These are phyloP conservation scores for Cyclostephanos tholiformis DNA, from an alignment of 108 stramenopile species.

Conservation along the genomic window DNA sequence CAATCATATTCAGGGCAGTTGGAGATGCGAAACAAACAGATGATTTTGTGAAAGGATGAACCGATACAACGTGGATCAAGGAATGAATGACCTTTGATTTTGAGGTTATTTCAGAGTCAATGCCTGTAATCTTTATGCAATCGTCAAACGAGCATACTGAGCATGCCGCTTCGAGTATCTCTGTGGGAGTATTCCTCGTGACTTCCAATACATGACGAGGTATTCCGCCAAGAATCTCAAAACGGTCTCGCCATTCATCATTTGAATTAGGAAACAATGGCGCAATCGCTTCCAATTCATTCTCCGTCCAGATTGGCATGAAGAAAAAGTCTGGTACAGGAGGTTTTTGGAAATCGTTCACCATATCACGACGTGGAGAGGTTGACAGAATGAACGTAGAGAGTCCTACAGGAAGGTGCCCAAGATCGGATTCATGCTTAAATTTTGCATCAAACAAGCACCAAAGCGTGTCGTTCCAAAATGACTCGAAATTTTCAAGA, in stretches of 20 bases:
- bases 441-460: too few relatives aligned
- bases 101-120: neutral
- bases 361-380: conserved; percentile 19
- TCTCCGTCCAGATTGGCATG: too few relatives aligned
- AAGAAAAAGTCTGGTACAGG: neutral
- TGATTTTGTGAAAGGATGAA: too few relatives aligned
- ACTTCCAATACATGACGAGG: conserved; percentile 12
- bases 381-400: conserved; percentile 15
- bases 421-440: too few relatives aligned
- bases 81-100: too few relatives aligned
- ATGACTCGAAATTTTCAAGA: too few relatives aligned
- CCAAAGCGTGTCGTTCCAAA: too few relatives aligned
- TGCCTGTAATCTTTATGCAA: neutral
- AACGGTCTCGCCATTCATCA: conserved; percentile 16
- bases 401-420: neutral
- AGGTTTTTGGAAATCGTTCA: conserved; percentile 25
- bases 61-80: too few relatives aligned
- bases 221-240: too few relatives aligned
- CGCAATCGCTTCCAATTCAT: conserved; percentile 18
- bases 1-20: conserved; percentile 9
- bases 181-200: conserved; percentile 3
- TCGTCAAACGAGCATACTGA: conserved; percentile 1
- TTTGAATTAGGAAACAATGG: conserved; percentile 9
- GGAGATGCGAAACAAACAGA: neutral
- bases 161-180: conserved; percentile 12